Evolutionary conservation across 805 yeast species (phyloP).

Genomic region (Clavispora fructus): DNA sequence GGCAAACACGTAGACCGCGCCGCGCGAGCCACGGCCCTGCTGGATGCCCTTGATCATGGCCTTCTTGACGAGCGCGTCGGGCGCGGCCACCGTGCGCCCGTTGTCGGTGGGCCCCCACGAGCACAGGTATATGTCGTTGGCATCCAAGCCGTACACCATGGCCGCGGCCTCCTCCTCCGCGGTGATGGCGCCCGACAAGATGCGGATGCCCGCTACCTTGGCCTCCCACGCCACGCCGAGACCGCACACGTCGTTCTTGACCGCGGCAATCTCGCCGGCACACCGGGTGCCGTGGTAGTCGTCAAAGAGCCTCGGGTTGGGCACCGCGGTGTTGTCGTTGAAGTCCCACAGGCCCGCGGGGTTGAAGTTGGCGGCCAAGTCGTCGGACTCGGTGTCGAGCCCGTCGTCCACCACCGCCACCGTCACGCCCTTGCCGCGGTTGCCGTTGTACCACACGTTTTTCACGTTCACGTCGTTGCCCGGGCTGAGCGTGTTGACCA

Average conservation of each 20-base stretch:
- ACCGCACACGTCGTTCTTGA: constrained; percentile 86
- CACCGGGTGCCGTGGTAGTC: constrained; percentile 97
- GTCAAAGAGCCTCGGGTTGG: constrained; percentile 73
- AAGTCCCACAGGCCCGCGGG: constrained; percentile 89
- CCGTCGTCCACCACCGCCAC: constrained; percentile 96
- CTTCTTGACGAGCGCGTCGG: constrained; percentile 69
- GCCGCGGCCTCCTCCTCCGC: constrained; percentile 91
- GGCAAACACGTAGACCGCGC: constrained; percentile 90
- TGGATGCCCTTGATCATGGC: constrained; percentile 82
- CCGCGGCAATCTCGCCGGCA: constrained; percentile 95
- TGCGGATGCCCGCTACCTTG: constrained; percentile 84
- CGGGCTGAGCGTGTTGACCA: constrained; percentile 65
- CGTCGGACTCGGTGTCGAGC: constrained; percentile 72
- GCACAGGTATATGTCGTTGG: constrained; percentile 91
- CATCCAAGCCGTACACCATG: constrained; percentile 69
- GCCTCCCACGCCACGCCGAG: constrained; percentile 91
- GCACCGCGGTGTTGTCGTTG: constrained; percentile 68
- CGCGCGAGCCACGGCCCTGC: constrained; percentile 76
- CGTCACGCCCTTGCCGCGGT: constrained; percentile 76
- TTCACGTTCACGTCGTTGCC: constrained; percentile 86
- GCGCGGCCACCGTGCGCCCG: constrained; percentile 82
- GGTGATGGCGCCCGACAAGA: constrained; percentile 73
- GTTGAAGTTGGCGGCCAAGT: constrained; percentile 64
- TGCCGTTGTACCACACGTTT: constrained; percentile 76
- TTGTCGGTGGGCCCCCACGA: constrained; percentile 99